These are phyloP conservation scores for Alternaria alternata DNA, from an alignment of 2,329 filamentous ascomycete genomes.

Conservation along the genomic window DNA sequence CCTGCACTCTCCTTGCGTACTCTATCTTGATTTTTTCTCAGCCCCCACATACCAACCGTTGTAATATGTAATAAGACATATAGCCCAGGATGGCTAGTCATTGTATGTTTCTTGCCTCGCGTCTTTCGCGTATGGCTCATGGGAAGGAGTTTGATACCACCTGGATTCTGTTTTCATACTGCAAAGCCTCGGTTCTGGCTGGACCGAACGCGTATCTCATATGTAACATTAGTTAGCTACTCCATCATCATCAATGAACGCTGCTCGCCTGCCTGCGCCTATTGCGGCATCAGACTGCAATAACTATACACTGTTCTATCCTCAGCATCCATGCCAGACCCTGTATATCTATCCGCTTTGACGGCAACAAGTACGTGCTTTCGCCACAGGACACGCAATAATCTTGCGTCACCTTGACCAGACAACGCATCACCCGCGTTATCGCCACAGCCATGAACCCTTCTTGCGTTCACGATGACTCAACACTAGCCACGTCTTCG, in stretches of 20 bases:
- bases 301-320: neutral
- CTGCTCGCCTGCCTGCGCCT: constrained; percentile 3
- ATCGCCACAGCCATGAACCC: constrained; percentile 2
- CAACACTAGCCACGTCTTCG: neutral
- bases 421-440: neutral
- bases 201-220: constrained; percentile 4
- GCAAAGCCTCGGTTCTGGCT: neutral
- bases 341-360: neutral
- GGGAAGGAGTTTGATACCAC: constrained; percentile 10
- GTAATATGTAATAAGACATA: constrained; percentile 7
- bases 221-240: constrained; percentile 4
- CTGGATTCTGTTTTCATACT: constrained; percentile 5
- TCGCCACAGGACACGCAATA: neutral
- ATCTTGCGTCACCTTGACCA: neutral
- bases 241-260: neutral
- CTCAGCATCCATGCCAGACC: neutral
- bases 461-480: neutral
- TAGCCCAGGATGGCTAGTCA: constrained; percentile 11
- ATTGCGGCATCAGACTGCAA: constrained; percentile 1
- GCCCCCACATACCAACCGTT: neutral
- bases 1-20: constrained; percentile 5
- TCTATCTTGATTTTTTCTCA: constrained; percentile 3
- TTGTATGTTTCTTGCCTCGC: constrained; percentile 4
- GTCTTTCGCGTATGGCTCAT: neutral
- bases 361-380: neutral